A percentile compares a stretch with the other conserved stretches of the same genome.
These are phyloP conservation scores for Sclerotinia sclerotiorum DNA, from an alignment of 2,329 filamentous ascomycete species.

Conservation along the genomic window DNA sequence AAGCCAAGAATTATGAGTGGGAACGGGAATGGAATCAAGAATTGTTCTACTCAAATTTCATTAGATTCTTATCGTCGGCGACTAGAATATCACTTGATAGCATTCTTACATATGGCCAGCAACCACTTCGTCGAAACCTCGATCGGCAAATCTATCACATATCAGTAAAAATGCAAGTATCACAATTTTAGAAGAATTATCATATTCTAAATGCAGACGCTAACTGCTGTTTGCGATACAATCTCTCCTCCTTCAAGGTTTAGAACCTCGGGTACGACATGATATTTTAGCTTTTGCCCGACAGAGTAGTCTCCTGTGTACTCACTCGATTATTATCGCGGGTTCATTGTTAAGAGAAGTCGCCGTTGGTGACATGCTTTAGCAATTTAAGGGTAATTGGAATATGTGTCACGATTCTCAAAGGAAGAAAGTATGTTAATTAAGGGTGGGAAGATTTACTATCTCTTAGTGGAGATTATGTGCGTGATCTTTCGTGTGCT, in stretches of 20 bases:
- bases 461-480: background rate
- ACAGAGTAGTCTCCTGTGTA: slow-evolving; percentile 48
- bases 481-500: background rate
- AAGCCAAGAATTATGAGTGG: slow-evolving; percentile 48
- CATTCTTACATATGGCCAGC: slow-evolving; percentile 55
- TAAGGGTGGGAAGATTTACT: background rate
- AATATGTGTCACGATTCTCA: background rate
- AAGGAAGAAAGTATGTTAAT: background rate
- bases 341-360: slow-evolving; percentile 37
- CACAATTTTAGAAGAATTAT: background rate
- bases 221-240: slow-evolving; percentile 37
- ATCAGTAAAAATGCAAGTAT: background rate
- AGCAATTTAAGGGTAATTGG: no score
- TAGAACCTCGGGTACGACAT: slow-evolving; percentile 44
- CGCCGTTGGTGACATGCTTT: slow-evolving; percentile 43
- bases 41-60: slow-evolving; percentile 42
- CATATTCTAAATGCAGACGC: slow-evolving; percentile 34
- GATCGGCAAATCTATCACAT: slow-evolving; percentile 28
- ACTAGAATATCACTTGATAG: slow-evolving; percentile 15
- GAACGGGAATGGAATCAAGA: slow-evolving; percentile 42
- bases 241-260: slow-evolving; percentile 32
- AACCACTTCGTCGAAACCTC: slow-evolving; percentile 54
- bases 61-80: slow-evolving; percentile 7
- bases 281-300: slow-evolving; percentile 48
- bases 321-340: slow-evolving; percentile 46